A percentile compares a stretch with the other conserved stretches of the same genome.
These are phyloP conservation scores for Sclerotinia sclerotiorum DNA, from an alignment of 2,329 filamentous ascomycete genomes.

Conservation along the genomic window DNA sequence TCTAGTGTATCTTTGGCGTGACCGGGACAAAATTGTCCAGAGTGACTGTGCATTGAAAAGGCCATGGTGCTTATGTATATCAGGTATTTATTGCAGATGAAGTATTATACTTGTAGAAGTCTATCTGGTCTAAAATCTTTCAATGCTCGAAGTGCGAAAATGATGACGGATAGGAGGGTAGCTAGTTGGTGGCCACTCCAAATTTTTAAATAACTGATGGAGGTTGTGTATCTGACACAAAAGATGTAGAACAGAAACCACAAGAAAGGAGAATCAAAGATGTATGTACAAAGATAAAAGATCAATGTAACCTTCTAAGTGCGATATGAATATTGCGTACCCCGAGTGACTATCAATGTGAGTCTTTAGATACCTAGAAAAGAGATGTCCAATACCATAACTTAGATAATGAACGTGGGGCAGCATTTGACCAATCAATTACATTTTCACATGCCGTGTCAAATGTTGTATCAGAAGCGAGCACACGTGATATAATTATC, in stretches of 20 bases:
- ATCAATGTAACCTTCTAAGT: background rate
- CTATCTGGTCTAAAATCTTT: background rate
- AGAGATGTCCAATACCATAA: background rate
- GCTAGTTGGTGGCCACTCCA: background rate
- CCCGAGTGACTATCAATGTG: background rate
- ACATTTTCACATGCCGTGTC: background rate
- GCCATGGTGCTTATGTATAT: slow-evolving; percentile 61
- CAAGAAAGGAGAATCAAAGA: no score
- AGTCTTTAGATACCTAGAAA: background rate
- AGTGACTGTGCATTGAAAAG: slow-evolving; percentile 97
- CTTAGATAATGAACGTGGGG: slow-evolving; percentile 5
- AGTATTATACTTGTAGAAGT: background rate
- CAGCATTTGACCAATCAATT: background rate
- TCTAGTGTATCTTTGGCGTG: slow-evolving; percentile 87
- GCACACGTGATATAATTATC: background rate
- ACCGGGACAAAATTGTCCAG: slow-evolving; percentile 90
- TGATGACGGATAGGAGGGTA: background rate
- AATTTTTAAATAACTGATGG: background rate
- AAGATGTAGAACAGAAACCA: background rate
- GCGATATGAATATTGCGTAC: background rate
- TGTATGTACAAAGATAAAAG: background rate
- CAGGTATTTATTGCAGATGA: background rate
- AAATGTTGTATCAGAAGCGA: background rate
- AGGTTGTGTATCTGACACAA: background rate
- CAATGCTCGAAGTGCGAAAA: background rate